Conservation (phyloP, 2,329 filamentous ascomycete genomes). For the Beauveria brongniartii region DNA sequence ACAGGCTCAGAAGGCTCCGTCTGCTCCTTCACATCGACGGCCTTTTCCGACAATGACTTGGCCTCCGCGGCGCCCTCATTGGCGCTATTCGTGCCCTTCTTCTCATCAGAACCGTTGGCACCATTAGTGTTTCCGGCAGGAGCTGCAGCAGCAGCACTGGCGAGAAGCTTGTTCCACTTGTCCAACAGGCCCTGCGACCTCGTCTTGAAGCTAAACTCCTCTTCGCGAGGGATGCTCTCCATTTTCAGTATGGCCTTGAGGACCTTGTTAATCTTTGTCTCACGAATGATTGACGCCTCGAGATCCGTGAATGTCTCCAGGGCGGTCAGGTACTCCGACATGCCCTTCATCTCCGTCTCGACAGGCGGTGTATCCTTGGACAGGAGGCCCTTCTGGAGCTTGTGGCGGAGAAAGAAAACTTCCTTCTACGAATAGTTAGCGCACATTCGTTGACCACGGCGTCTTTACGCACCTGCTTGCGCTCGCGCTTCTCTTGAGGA, state of each 20-base stretch:
- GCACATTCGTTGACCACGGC: not conserved
- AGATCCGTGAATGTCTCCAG: conserved; percentile 74
- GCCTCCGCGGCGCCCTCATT: conserved; percentile 29
- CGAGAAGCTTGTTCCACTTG: conserved; percentile 82
- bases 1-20: conserved; percentile 16
- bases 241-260: conserved; percentile 91
- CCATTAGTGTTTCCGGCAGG: conserved; percentile 33
- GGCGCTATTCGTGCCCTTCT: conserved; percentile 34
- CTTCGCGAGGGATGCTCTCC: conserved; percentile 74
- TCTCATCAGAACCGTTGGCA: conserved; percentile 41
- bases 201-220: conserved; percentile 81
- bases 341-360: conserved; percentile 71
- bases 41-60: conserved; percentile 27
- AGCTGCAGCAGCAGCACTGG: conserved; percentile 39
- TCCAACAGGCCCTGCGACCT: conserved; percentile 73
- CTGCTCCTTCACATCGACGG: conserved; percentile 27
- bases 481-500: conserved; percentile 47
- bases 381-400: conserved; percentile 89
- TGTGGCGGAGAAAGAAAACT: conserved; percentile 89
- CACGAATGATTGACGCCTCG: conserved; percentile 79
- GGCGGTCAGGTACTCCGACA: conserved; percentile 71
- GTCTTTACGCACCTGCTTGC: conserved; percentile 46
- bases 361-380: conserved; percentile 78
- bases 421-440: conserved; percentile 48
- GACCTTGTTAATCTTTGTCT: conserved; percentile 98